Evolutionary conservation across 2,329 filamentous ascomycete species (phyloP).

Genomic region (Cryphonectria naterciae): DNA sequence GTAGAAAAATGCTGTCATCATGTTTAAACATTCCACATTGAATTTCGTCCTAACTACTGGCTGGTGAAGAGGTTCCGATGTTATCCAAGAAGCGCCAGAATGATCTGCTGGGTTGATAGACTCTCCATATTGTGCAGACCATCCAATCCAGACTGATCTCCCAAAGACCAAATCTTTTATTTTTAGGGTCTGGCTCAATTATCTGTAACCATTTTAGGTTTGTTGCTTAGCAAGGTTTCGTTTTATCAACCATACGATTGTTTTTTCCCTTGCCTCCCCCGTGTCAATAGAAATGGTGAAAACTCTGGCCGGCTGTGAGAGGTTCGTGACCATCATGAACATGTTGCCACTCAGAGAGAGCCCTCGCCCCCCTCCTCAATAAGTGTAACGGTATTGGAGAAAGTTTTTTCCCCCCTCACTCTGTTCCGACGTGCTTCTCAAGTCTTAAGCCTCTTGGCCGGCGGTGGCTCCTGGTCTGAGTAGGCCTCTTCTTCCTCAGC

Average conservation of each 20-base stretch:
- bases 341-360: neutral
- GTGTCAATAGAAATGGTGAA: neutral
- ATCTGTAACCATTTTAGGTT: neutral
- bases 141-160: conserved; percentile 18
- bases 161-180: conserved; percentile 17
- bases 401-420: neutral
- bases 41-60: conserved; percentile 11
- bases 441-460: conserved; percentile 48
- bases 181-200: conserved; percentile 16
- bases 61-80: conserved; percentile 5
- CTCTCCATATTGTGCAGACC: neutral
- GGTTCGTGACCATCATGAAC: neutral
- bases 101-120: neutral
- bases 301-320: neutral
- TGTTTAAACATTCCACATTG: conserved; percentile 14
- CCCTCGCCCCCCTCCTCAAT: neutral
- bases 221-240: conserved; percentile 5
- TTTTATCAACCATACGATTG: neutral
- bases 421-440: conserved; percentile 30
- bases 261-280: neutral
- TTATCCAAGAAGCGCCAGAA: conserved; percentile 4
- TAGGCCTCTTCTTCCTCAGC: conserved; percentile 32
- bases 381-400: neutral
- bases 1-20: neutral
- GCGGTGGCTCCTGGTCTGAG: conserved; percentile 33